Base-by-base conservation (phyloP, 1,139 yeast genomes). In the Hanseniaspora uvarum region DNA sequence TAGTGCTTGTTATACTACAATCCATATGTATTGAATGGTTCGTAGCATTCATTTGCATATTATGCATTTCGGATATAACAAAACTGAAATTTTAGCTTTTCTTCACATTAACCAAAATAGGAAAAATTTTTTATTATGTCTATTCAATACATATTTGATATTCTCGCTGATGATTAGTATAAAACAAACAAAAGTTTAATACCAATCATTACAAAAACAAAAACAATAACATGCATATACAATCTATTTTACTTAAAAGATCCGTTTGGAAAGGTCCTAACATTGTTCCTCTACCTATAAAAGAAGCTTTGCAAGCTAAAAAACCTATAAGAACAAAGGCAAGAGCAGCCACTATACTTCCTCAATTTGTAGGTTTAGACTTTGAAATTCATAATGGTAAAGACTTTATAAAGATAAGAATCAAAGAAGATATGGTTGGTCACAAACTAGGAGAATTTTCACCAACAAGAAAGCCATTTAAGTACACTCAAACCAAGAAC, bases 401-500 rank as follows among this genome's bases (percentile, higher is more conserved):
- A 68, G 95, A 88, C 60, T 92, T 89, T 65, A 95, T 88, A 50
- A 89, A 88, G 55, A 77, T 92, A 50, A 89, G 83, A 61, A 78
- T 92, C 34, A 80, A 85, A 11, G 97, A 92, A 64, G 94, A 92
- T 62, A 92, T 92, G 98, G 96, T 92, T 59, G 98, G 98, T n/a
- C 79, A 82, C 59, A 92, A 92, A 68, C 73, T 92, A 56, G 98
- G 98, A 2, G 97, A 92, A 68, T 92, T 86, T 71, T 95, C 95
- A 3, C 86, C 92, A 56, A 92, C 98, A 2, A 76, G 96, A 66
- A 86, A 86, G 77, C 80, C 85, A 68, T 87, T 86, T 70, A 79
- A 78, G 60, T 88, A 86, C 71, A 86, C 88, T 62, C 86, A 80
- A 71, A 78, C 72, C 8, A 68, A 69, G 61, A 68, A 67, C 57